Conservation (phyloP, 2,329 filamentous ascomycete genomes). For the Atkinsonella hypoxylon region DNA sequence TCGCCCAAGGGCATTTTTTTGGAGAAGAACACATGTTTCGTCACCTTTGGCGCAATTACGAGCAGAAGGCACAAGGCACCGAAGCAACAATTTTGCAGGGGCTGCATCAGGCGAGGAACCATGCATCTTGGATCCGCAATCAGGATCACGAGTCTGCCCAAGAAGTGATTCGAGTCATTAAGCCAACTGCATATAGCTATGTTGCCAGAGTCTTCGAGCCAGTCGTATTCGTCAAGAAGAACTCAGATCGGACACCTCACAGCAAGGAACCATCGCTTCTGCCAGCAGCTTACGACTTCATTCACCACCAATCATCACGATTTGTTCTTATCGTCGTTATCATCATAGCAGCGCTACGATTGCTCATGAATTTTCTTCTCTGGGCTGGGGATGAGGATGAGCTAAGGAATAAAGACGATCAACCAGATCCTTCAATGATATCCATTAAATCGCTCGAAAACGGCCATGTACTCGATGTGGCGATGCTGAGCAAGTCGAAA, state of each 20-base stretch:
- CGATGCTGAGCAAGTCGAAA: slow-evolving; percentile 48
- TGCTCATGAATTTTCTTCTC: slow-evolving; percentile 64
- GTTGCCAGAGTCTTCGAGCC: slow-evolving; percentile 65
- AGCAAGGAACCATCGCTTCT: slow-evolving; percentile 24
- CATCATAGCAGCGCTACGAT: slow-evolving; percentile 49
- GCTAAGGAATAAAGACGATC: slow-evolving; percentile 32
- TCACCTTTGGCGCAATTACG: slow-evolving; percentile 12
- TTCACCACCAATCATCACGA: slow-evolving; percentile 42
- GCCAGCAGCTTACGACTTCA: slow-evolving; percentile 49
- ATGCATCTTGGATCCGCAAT: slow-evolving; percentile 61
- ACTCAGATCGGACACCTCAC: slow-evolving; percentile 51
- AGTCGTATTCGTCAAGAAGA: slow-evolving; percentile 57
- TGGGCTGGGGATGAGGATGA: slow-evolving; percentile 47
- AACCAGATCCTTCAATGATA: slow-evolving; percentile 36
- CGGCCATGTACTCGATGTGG: slow-evolving; percentile 59
- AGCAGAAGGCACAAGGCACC: slow-evolving; percentile 18
- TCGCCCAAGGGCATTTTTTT: slow-evolving; percentile 69
- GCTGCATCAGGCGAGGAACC: slow-evolving; percentile 65
- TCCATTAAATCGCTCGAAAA: slow-evolving; percentile 47
- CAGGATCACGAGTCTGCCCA: slow-evolving; percentile 70
- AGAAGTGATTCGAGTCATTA: slow-evolving; percentile 66
- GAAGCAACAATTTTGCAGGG: slow-evolving; percentile 36
- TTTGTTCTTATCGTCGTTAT: slow-evolving; percentile 54
- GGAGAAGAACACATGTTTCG: slow-evolving; percentile 38
- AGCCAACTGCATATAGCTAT: slow-evolving; percentile 59